A percentile compares a stretch with the other conserved stretches of the same genome.
Conservation (phyloP, 2,329 filamentous ascomycete species). For the Myrmaecium sp. region DNA sequence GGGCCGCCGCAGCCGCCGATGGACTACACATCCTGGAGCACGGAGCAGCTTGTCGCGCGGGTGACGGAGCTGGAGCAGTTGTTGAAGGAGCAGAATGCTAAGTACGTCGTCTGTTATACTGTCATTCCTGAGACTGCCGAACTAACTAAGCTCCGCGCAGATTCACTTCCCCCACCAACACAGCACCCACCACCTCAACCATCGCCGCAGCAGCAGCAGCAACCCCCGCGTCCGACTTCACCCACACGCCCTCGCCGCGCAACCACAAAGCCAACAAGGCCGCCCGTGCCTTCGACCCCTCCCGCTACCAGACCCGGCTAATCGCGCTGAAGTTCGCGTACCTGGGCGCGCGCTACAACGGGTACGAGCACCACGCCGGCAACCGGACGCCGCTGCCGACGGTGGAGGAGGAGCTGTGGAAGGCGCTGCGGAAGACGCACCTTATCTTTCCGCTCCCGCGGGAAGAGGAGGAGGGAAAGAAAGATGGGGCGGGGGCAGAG, state of each 20-base stretch:
- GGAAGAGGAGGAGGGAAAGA: slow-evolving; percentile 9
- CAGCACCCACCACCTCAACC: slow-evolving; percentile 1
- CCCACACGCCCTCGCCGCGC: slow-evolving; percentile 4
- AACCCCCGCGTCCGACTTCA: slow-evolving; percentile 5
- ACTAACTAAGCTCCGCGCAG: not conserved
- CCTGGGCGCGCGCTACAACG: slow-evolving; percentile 77
- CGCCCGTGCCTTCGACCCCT: slow-evolving; percentile 50
- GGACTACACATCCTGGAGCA: slow-evolving; percentile 49
- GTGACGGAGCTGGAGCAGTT: slow-evolving; percentile 52
- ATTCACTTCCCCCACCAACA: slow-evolving; percentile 3
- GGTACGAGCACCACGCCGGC: slow-evolving; percentile 71
- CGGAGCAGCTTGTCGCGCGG: slow-evolving; percentile 48
- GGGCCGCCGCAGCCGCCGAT: too few species aligned
- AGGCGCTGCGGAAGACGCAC: slow-evolving; percentile 64
- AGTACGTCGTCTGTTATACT: slow-evolving; percentile 11
- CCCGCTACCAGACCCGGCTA: slow-evolving; percentile 63
- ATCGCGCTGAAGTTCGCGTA: slow-evolving; percentile 93
- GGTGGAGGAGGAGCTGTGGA: slow-evolving; percentile 88
- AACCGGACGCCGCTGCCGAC: slow-evolving; percentile 55
- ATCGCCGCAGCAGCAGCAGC: slow-evolving; percentile 1
- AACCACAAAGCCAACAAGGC: slow-evolving; percentile 12
- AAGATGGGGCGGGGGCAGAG: slow-evolving; percentile 16
- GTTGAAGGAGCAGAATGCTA: slow-evolving; percentile 34
- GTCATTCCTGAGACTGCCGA: slow-evolving; percentile 4
- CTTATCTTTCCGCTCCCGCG: slow-evolving; percentile 53